Evolutionary conservation across 2,329 filamentous ascomycete species (phyloP), one percentile per base, ranked within the genome.

Genomic region (Penicillium sp.): DNA sequence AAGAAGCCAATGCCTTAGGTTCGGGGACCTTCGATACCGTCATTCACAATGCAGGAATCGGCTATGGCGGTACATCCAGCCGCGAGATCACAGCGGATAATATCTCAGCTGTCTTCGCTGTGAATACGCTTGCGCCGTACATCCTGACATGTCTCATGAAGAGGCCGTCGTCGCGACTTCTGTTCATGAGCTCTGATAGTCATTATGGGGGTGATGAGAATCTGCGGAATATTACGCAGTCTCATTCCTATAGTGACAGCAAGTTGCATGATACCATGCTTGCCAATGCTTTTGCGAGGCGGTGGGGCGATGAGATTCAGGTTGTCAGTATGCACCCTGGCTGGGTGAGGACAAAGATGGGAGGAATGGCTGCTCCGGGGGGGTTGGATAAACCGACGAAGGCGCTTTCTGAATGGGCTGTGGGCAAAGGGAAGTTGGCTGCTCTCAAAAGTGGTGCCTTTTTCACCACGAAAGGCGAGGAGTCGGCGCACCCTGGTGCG

Each of bases 81-180:
- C 68, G 62, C 47, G 76, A 76, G 51, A 70, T 65, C 13, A 80
- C 76, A 0, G 64, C 61, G 4, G 77, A 81, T 38, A 75, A 74
- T 9, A 70, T 82, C 21, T 76, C 80, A 0, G 71, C 73, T 1
- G 70, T 82, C 1, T 80, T 83, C 44, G 75, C 79, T 0, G 80
- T 84, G 42, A 85, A 85, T 59, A 81, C 76, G 0, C 60, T 85
- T 0, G 81, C 82, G 15, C 82, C 82, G 0, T 85, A 84, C 57
- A 71, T 85, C 5, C 69, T 85, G 2, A 79, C 81, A 0, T 76
- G 73, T 24, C 63, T 81, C 9, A 76, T 84, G 65, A 63, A 73
- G 2, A 62, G 54, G 23, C 73, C 71, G 16, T 81, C 78, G 1
- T 76, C 75, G 52, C 68, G 81, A 7, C 65, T 84, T 10, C 66